Percentiles rank a stretch among this genome's conserved stretches.
phyloP scores from a whole-genome alignment of 306 rosid genomes.

The Prinsepia uniflora region DNA sequence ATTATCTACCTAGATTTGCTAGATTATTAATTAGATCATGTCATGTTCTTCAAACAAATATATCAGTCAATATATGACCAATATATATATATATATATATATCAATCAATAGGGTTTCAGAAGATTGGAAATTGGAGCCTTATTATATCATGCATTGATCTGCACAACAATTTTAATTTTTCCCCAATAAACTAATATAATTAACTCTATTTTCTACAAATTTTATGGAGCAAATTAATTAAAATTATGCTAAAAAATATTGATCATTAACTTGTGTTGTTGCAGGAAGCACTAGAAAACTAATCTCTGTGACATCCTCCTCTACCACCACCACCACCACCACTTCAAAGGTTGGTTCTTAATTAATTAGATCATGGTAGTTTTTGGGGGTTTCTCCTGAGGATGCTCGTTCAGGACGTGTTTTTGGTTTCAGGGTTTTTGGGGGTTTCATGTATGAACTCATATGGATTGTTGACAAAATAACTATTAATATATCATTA shows the following conservation, averaged over 20 bases:
- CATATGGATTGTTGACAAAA: too few species aligned
- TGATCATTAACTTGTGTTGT: conserved; percentile 34
- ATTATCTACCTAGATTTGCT: background rate
- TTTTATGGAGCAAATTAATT: background rate
- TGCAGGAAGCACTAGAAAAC: conserved; percentile 82
- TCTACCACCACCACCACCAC: conserved; percentile 27
- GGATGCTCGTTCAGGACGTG: too few species aligned
- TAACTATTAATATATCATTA: background rate
- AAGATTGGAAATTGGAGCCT: background rate
- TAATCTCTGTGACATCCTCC: conserved; percentile 43
- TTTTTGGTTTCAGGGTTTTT: too few species aligned
- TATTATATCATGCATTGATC: conserved; percentile 19
- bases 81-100: too few species aligned
- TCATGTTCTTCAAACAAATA: background rate
- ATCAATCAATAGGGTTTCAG: too few species aligned
- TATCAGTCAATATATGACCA: too few species aligned
- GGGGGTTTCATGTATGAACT: too few species aligned
- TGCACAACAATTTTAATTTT: background rate
- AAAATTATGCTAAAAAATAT: background rate
- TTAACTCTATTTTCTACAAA: background rate
- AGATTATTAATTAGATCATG: background rate
- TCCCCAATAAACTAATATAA: conserved; percentile 15
- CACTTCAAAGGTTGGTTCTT: conserved; percentile 53
- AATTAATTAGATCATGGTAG: background rate
- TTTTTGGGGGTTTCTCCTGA: too few species aligned